Base-by-base conservation (phyloP, 2,329 filamentous ascomycete species). In the Cytospora leucostoma region DNA sequence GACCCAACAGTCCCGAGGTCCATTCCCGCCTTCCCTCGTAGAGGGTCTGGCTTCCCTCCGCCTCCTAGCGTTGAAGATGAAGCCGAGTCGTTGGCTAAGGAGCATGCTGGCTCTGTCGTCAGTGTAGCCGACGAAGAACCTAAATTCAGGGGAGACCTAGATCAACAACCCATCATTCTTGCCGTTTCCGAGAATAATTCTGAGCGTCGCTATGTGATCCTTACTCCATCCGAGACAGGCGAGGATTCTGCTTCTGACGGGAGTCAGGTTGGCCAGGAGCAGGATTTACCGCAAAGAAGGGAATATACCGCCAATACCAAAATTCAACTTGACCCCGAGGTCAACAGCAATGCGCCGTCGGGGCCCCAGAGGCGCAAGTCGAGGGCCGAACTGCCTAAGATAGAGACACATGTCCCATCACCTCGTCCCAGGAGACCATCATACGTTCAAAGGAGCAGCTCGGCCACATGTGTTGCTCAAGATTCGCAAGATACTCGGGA, bases 61-160 rank as follows among this genome's bases (percentile, higher is more conserved):
- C 79, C 80, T 19, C 88, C 89, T 4, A 86, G 75, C 40, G 88
- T 89, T 55, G 90, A 93, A 72, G 89, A 93, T 71, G 90, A 92
- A 73, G 77, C 72, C 17, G 80, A 78, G 15, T 84, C 89, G 8
- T 74, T 91, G 44, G 83, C 82, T 7, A 85, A 81, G 71, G 90
- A 93, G 71, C 75, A 84, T 69, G 79, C 80, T 33, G 70, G 73
- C 51, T 74, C 75, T 34, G 68, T 71, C 38, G 68, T 74, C 44
- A 68, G 68, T 57, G 73, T 68, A 51, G 70, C 67, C 60, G 79
- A 78, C 62, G 87, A 88, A 67, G 85, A 88, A 63, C 81, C 84
- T 34, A 79, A 81, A 56, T 82, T 82, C 63, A 84, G 84, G 62
- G 90, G 90, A 47, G 82, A 84, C 7, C 75, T 88, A 63, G 88